phyloP scores from a whole-genome alignment of 148 eudicot species.

The Fallopia convolvulus region DNA sequence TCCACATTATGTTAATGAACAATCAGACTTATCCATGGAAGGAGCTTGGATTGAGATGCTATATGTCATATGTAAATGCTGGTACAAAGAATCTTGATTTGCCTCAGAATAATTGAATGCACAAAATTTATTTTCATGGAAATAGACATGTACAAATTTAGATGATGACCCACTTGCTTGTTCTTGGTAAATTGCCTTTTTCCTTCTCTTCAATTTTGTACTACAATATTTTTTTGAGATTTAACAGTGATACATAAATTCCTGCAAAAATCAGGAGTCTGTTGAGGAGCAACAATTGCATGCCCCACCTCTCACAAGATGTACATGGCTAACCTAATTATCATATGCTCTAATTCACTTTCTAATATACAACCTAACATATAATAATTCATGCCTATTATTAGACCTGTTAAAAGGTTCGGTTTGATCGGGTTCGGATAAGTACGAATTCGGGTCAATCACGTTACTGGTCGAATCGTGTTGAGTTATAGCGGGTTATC shows the following conservation, averaged over 20 bases:
- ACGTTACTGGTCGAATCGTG: no score
- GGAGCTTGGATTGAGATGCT: background rate
- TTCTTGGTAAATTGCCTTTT: background rate
- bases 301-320: slow-evolving; percentile 10
- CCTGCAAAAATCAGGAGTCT: background rate
- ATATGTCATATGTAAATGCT: background rate
- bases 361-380: background rate
- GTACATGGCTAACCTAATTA: background rate
- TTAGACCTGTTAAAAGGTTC: no score
- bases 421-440: no score
- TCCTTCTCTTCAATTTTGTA: background rate
- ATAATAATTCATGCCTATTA: background rate
- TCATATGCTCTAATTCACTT: background rate
- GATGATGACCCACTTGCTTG: background rate
- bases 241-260: background rate
- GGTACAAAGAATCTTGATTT: background rate
- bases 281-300: slow-evolving; percentile 8
- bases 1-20: no score
- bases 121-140: no score
- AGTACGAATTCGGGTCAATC: no score
- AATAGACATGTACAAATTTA: no score
- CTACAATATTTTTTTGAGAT: background rate
- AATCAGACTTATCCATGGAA: no score
- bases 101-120: no score
- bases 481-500: no score